Evolutionary conservation across 1,139 yeast genomes (phyloP).

Genomic region (Chernovozyma aurita): DNA sequence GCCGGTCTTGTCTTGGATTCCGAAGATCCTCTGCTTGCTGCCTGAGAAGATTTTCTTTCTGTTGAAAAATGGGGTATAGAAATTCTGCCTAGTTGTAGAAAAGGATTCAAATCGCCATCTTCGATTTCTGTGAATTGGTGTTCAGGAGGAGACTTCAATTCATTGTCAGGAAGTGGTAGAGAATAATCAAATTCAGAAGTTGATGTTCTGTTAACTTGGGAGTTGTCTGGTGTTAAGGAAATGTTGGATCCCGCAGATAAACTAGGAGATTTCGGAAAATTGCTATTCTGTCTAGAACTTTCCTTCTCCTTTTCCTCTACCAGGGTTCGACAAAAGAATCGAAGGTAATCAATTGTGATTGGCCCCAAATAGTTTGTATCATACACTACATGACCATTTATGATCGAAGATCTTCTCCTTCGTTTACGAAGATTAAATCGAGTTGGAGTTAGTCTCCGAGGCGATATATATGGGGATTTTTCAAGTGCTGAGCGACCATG

Average conservation of each 20-base stretch:
- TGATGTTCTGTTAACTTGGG: neutral
- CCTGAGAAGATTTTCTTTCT: neutral
- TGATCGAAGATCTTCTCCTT: conserved; percentile 30
- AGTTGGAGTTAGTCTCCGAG: conserved; percentile 10
- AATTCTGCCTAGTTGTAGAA: neutral
- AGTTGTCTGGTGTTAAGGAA: neutral
- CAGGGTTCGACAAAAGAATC: conserved; percentile 32
- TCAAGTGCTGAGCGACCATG: conserved; percentile 6
- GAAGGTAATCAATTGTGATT: conserved; percentile 34
- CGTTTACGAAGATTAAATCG: conserved; percentile 9
- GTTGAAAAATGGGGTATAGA: neutral
- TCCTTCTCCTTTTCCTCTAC: conserved; percentile 18
- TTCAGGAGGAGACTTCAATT: conserved; percentile 6
- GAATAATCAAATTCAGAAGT: conserved; percentile 19
- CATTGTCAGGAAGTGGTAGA: conserved; percentile 19
- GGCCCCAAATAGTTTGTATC: conserved; percentile 36
- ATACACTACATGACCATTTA: conserved; percentile 22
- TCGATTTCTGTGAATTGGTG: conserved; percentile 4
- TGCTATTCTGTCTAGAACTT: conserved; percentile 4
- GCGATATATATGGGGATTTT: conserved; percentile 6
- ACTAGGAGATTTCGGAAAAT: neutral
- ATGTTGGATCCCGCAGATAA: neutral
- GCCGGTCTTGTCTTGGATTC: neutral
- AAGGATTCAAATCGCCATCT: conserved; percentile 7
- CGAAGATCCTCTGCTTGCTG: neutral